Evolutionary conservation across 2,329 filamentous ascomycete genomes (phyloP).

Genomic region (Verticillium alfalfae): DNA sequence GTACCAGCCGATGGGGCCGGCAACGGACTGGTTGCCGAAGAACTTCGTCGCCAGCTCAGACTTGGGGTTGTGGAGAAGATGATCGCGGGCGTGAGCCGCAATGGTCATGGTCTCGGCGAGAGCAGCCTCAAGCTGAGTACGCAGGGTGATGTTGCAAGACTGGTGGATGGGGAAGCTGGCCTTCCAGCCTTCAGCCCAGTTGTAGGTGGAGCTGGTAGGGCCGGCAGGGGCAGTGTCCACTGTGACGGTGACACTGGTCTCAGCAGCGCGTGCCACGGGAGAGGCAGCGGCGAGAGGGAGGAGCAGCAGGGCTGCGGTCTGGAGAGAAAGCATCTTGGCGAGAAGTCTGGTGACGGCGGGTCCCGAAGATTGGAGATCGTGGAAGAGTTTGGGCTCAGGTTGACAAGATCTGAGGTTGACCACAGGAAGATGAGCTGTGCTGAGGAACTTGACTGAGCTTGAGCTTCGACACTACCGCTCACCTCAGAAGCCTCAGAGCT

Average conservation of each 20-base stretch:
- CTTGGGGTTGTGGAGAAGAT: constrained; percentile 52
- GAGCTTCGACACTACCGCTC: background rate
- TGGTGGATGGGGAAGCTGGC: constrained; percentile 48
- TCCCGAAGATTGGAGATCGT: background rate
- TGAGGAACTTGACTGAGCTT: background rate
- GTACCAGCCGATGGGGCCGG: constrained; percentile 56
- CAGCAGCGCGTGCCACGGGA: constrained; percentile 18
- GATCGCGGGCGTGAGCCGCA: constrained; percentile 56
- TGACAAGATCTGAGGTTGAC: background rate
- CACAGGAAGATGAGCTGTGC: background rate
- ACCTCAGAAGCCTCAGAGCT: background rate
- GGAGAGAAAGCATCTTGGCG: background rate
- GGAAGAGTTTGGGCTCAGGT: background rate
- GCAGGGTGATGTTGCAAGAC: constrained; percentile 61
- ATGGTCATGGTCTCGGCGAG: constrained; percentile 54
- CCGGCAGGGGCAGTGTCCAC: constrained; percentile 8
- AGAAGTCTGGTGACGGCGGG: background rate
- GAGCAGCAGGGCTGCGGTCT: constrained; percentile 13
- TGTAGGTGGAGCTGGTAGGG: constrained; percentile 17
- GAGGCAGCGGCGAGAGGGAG: constrained; percentile 19
- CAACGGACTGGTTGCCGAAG: constrained; percentile 56
- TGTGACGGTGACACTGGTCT: constrained; percentile 8
- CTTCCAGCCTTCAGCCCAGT: constrained; percentile 25
- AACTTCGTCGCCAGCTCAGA: constrained; percentile 60
- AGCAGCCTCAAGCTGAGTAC: constrained; percentile 46